Evolutionary conservation across 1,284 basidiomycete genomes (phyloP), one percentile per base, ranked within the genome.

Genomic region (Rhodotorula glutinis): DNA sequence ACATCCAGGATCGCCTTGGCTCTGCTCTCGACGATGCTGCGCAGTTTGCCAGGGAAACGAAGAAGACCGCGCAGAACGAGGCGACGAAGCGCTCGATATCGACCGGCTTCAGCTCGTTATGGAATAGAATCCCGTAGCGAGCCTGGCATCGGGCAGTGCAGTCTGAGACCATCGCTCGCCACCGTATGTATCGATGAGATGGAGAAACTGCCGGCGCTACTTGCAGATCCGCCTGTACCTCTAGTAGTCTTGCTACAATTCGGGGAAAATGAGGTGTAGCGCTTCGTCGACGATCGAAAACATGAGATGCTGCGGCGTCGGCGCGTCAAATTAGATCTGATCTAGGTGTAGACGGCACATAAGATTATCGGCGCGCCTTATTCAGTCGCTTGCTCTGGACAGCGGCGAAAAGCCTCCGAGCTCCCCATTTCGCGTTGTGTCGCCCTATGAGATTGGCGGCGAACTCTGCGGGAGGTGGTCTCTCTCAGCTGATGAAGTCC

Each of bases 371-470:
- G n/a, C 63, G 49, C 19, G 68, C 71, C 51, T 72, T 78, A 78
- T 96, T 97, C 46, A 98, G 81, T 25, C 94, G 83, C 62, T 88
- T 84, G 76, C 98, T 97, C 79, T 98, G 95, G 54, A 97, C 78
- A 1, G 94, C 90, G 3, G 92, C 88, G 77, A 97, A 97, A 67
- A 95, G 88, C 58, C 91, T 84, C 57, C 92, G 84, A 5, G 94
- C 92, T 10, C 93, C 95, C 53, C 92, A 84, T 11, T 92, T 85
- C 16, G 94, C 92, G 77, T 98, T 97, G 3, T 91, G 88, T 30
- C 92, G 84, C 14, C 95, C 95, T 70, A 98, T 95, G 87, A 97
- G 91, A 76, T 95, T 97, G 10, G 94, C 91, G 40, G 91, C 92
- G 55, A 97, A 80, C 75, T 97, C 95, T 92, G 69, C 5, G n/a